These are phyloP conservation scores for Aureobasidium sp. DNA, from an alignment of 2,329 filamentous ascomycete genomes.

Conservation along the genomic window DNA sequence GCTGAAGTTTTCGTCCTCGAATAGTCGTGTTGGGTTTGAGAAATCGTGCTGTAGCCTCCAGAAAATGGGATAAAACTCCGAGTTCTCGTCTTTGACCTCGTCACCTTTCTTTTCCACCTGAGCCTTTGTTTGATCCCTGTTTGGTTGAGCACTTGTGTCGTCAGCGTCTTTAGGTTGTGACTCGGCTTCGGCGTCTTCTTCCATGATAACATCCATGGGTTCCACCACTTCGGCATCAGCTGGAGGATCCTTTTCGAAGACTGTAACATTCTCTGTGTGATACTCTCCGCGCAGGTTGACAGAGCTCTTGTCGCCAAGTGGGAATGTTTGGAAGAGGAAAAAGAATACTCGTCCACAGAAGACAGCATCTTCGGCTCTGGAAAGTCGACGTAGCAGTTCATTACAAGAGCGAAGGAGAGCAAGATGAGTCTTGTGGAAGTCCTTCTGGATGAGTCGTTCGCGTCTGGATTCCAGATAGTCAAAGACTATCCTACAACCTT, in stretches of 20 bases:
- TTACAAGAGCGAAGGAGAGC: slow-evolving; percentile 93
- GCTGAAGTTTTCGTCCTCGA: slow-evolving; percentile 57
- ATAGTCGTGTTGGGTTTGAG: slow-evolving; percentile 79
- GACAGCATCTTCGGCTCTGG: slow-evolving; percentile 91
- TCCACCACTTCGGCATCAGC: not conserved
- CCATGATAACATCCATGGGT: slow-evolving; percentile 15
- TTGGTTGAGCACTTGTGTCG: not conserved
- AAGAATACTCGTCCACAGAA: slow-evolving; percentile 98
- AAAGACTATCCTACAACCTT: slow-evolving; percentile 84
- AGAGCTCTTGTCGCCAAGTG: slow-evolving; percentile 90
- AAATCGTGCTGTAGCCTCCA: slow-evolving; percentile 92
- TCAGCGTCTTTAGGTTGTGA: not conserved
- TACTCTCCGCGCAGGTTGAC: slow-evolving; percentile 96
- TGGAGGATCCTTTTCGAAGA: slow-evolving; percentile 52
- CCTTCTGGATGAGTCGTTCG: slow-evolving; percentile 73
- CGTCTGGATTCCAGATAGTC: slow-evolving; percentile 91
- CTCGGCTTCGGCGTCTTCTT: slow-evolving; percentile 30
- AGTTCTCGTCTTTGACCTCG: slow-evolving; percentile 53
- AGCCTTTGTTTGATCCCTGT: slow-evolving; percentile 21
- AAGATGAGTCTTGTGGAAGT: slow-evolving; percentile 76
- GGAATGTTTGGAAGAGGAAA: slow-evolving; percentile 97
- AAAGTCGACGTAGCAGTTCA: slow-evolving; percentile 84
- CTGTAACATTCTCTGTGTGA: slow-evolving; percentile 88
- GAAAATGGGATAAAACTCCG: slow-evolving; percentile 80
- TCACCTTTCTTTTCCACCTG: slow-evolving; percentile 26